Evolutionary conservation across 352 stramenopile genomes (phyloP).

Genomic region (Globisporangium echinulatum): DNA sequence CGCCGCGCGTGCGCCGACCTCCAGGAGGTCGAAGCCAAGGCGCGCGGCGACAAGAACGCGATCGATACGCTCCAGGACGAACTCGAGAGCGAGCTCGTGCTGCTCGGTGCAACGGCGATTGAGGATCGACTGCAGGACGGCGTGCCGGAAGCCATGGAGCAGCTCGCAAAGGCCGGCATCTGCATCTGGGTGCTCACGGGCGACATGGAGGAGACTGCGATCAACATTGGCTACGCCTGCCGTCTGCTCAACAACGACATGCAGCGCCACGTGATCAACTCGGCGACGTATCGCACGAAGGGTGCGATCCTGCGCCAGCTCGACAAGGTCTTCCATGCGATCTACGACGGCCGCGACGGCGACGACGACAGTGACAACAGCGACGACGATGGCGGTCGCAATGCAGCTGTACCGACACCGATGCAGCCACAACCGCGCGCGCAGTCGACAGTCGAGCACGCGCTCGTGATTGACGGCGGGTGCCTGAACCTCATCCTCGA

Average conservation of each 20-base stretch:
- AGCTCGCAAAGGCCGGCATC: constrained; percentile 68
- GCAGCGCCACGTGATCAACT: constrained; percentile 85
- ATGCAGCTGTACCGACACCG: constrained; percentile 13
- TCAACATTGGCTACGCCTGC: constrained; percentile 87
- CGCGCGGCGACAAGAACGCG: constrained; percentile 43
- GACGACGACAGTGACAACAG: neutral
- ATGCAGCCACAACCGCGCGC: constrained; percentile 21
- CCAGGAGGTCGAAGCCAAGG: constrained; percentile 65
- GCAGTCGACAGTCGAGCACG: constrained; percentile 38
- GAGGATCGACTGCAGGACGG: constrained; percentile 82
- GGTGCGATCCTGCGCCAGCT: constrained; percentile 60
- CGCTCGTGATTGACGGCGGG: constrained; percentile 93
- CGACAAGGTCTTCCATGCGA: constrained; percentile 74
- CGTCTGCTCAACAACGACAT: constrained; percentile 91
- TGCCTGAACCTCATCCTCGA: constrained; percentile 81
- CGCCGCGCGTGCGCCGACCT: constrained; percentile 52
- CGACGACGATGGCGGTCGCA: neutral
- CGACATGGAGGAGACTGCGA: constrained; percentile 88
- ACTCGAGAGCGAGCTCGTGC: constrained; percentile 68
- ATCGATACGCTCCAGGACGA: constrained; percentile 72
- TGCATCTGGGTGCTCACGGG: constrained; percentile 85
- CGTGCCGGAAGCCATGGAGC: constrained; percentile 77
- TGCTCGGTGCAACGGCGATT: constrained; percentile 82
- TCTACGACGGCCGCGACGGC: constrained; percentile 24
- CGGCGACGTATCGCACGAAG: constrained; percentile 56